Evolutionary conservation across 2,329 filamentous ascomycete species (phyloP), one percentile per base, ranked within the genome.

Genomic region (Myriosclerotinia curreyana): DNA sequence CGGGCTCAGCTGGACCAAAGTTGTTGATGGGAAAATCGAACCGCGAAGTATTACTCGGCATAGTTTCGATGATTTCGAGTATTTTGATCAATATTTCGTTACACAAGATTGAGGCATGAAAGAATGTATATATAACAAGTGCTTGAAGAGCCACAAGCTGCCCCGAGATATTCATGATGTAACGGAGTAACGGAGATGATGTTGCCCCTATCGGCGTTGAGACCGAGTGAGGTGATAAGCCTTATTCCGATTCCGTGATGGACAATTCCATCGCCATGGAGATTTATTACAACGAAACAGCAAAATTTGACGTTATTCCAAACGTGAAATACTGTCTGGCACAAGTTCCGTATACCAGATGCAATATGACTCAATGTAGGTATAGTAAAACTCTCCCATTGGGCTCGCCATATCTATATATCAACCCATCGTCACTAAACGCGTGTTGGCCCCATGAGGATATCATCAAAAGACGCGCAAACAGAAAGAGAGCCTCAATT

Each of bases 1-100:
- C 55, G 20, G 66, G 60, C 38, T 65, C 53, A 22, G 62, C 52
- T 3, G 70, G 70, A 38, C 69, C 68, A 59, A 71, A 72, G 38
- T 60, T 38, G 38, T 64, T 61, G 36, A 53, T 40, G 7, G n/a
- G 14, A 36, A 52, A 14, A 22, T 28, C 31, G 9, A 64, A 14
- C 31, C 15, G 28, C 17, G 62, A 64, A 22, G 34, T 28, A 28
- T 64, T 64, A 17, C 15, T 60, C 15, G 62, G 36, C 62, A 64
- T 64, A 20, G 25, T 51, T 52, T 53, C 34, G 25, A 49, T 31
- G 38, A 25, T 28, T 36, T 38, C 15, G 28, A 50, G 14, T 22
- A 15, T 14, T 2, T 6, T 56, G 17, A 53, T 51, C 25, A 22
- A 14, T 22, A 11, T 5, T n/a, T 34, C 20, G 40, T 15, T 25